Conservation (phyloP, 1,284 basidiomycete genomes). For the Vanrija sp. region DNA sequence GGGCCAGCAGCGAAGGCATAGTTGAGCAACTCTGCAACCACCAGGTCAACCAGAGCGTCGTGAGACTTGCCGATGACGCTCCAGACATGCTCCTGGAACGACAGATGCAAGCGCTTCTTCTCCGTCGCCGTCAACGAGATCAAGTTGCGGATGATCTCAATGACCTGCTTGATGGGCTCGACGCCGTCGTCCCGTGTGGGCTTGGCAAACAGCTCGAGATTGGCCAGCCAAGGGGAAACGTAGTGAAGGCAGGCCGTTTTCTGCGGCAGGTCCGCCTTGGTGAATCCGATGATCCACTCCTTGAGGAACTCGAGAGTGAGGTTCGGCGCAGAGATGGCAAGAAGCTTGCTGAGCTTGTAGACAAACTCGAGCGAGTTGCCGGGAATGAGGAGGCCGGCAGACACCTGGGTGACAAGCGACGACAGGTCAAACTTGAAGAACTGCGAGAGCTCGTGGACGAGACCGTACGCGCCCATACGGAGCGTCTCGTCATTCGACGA, state of each 20-base stretch:
- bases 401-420: constrained; percentile 58
- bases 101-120: constrained; percentile 60
- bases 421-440: constrained; percentile 73
- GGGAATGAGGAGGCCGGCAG: constrained; percentile 68
- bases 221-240: constrained; percentile 79
- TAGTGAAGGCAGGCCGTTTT: constrained; percentile 72
- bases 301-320: constrained; percentile 80
- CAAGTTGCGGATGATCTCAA: constrained; percentile 71
- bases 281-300: constrained; percentile 62
- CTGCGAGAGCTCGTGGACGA: constrained; percentile 70
- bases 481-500: constrained; percentile 68
- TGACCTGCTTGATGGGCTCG: constrained; percentile 49
- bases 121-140: constrained; percentile 70
- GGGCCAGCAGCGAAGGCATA: constrained; percentile 75
- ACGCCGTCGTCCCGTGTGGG: constrained; percentile 55
- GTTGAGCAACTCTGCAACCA: constrained; percentile 71
- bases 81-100: constrained; percentile 73
- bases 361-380: constrained; percentile 65
- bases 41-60: constrained; percentile 61
- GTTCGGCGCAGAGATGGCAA: constrained; percentile 69
- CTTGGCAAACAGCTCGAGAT: constrained; percentile 67
- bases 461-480: constrained; percentile 69
- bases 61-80: constrained; percentile 66
- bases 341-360: constrained; percentile 62
- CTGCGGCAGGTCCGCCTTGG: constrained; percentile 60